A percentile compares a stretch with the other conserved stretches of the same genome.
These are phyloP conservation scores for Ailanthus altissimus DNA, from an alignment of 345 rosid species.

Conservation along the genomic window DNA sequence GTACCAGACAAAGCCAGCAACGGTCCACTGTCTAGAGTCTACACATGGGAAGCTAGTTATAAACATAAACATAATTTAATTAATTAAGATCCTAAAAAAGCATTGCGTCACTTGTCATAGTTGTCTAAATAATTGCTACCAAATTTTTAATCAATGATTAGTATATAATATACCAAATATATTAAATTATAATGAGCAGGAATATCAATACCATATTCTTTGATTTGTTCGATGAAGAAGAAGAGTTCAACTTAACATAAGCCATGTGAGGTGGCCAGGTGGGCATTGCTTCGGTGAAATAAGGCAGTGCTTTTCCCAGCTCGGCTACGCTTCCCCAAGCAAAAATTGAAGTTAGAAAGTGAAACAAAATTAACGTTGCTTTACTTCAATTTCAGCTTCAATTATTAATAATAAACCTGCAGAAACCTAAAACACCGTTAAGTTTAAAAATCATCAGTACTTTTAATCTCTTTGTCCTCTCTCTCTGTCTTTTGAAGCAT, in stretches of 20 bases:
- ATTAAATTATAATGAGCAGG: background rate
- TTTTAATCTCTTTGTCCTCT: too few relatives aligned
- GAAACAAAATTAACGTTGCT: too few relatives aligned
- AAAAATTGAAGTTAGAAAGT: too few relatives aligned
- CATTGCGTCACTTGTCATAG: background rate
- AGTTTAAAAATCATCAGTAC: background rate
- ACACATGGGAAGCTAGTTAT: too few relatives aligned
- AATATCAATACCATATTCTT: background rate
- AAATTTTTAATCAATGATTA: background rate
- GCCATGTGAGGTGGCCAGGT: conserved; percentile 5
- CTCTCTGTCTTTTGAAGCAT: too few relatives aligned
- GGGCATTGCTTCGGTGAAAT: conserved; percentile 19
- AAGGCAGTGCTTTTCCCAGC: conserved; percentile 31
- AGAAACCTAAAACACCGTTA: background rate
- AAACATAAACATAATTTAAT: too few relatives aligned
- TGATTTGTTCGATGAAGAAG: conserved; percentile 3
- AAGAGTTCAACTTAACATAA: too few relatives aligned
- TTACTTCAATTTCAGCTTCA: too few relatives aligned
- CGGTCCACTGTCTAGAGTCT: too few relatives aligned
- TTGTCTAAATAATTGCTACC: background rate
- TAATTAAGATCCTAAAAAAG: too few relatives aligned
- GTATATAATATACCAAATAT: background rate
- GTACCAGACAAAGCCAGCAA: background rate
- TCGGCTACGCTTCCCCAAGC: conserved; percentile 34
- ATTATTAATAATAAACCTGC: too few relatives aligned